These are phyloP conservation scores for Russula sp. DNA, from an alignment of 768 basidiomycete species.

Conservation along the genomic window DNA sequence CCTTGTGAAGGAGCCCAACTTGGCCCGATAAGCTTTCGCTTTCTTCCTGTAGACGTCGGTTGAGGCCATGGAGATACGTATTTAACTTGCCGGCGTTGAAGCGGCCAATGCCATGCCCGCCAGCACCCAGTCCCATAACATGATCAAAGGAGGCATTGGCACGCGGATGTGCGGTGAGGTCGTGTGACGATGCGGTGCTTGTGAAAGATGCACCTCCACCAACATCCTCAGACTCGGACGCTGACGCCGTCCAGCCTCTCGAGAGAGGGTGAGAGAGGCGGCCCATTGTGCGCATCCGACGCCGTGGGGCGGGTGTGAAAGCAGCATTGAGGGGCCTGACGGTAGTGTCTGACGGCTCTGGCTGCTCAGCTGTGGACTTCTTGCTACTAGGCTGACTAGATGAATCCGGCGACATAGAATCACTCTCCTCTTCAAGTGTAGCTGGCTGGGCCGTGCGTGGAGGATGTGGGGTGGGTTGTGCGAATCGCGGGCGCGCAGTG, in stretches of 20 bases:
- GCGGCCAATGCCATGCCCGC: constrained; percentile 59
- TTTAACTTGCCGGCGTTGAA: constrained; percentile 87
- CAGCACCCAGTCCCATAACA: constrained; percentile 62
- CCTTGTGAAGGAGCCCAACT: constrained; percentile 47
- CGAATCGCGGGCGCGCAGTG: constrained; percentile 65
- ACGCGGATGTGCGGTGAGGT: constrained; percentile 69
- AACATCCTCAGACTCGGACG: constrained; percentile 29
- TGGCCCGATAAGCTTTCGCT: constrained; percentile 59
- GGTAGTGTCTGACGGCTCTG: constrained; percentile 28
- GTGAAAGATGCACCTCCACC: constrained; percentile 61
- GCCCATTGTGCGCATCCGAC: constrained; percentile 31
- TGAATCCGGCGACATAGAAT: constrained; percentile 13
- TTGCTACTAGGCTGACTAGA: constrained; percentile 29
- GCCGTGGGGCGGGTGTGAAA: constrained; percentile 56
- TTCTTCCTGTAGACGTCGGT: constrained; percentile 77
- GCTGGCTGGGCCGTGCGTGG: constrained; percentile 22
- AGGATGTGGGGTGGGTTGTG: constrained; percentile 57
- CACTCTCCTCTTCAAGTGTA: constrained; percentile 4
- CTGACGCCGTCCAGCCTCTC: constrained; percentile 33
- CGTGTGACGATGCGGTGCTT: constrained; percentile 82
- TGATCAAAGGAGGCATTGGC: constrained; percentile 89
- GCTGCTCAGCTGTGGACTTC: constrained; percentile 28
- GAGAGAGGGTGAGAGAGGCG: constrained; percentile 62
- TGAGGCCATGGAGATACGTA: constrained; percentile 77
- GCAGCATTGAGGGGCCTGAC: constrained; percentile 38